These are phyloP conservation scores for Flaveria sonorensis DNA, from an alignment of 129 eudicot genomes.

Conservation along the genomic window DNA sequence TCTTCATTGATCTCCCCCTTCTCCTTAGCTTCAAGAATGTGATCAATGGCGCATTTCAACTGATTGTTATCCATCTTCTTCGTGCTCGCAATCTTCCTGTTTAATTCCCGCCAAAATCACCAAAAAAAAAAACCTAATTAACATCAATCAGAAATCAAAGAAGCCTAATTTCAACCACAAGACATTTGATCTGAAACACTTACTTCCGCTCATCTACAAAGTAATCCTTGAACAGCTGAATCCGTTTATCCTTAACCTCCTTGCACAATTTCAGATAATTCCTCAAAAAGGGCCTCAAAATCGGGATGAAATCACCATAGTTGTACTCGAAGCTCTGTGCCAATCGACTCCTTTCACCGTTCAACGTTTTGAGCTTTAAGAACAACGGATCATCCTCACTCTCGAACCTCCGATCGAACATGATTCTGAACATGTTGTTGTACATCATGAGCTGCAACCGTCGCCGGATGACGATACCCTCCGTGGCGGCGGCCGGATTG, in stretches of 20 bases:
- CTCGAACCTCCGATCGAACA: constrained; percentile 80
- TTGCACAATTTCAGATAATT: constrained; percentile 68
- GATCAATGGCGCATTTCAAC: constrained; percentile 86
- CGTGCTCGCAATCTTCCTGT: constrained; percentile 75
- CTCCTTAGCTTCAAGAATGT: constrained; percentile 79
- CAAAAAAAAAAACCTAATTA: constrained; percentile 1
- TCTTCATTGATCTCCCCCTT: constrained; percentile 97
- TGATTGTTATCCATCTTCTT: constrained; percentile 55
- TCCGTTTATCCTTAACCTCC: constrained; percentile 74
- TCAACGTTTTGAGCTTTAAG: constrained; percentile 67
- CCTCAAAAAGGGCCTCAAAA: constrained; percentile 83
- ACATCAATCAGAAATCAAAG: neutral
- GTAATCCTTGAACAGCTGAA: constrained; percentile 78
- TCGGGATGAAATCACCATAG: constrained; percentile 86
- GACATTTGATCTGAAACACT: constrained; percentile 17
- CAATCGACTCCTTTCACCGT: constrained; percentile 89
- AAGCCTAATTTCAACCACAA: neutral
- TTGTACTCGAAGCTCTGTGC: constrained; percentile 91
- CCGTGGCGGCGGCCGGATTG: constrained; percentile 54
- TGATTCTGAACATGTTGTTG: constrained; percentile 78
- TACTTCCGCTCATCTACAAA: constrained; percentile 92
- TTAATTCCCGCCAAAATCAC: neutral
- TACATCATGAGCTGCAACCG: constrained; percentile 88
- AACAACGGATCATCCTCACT: constrained; percentile 77
- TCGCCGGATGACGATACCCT: constrained; percentile 67